Evolutionary conservation across 2,329 filamentous ascomycete species (phyloP), one percentile per base, ranked within the genome.

Genomic region (Pyrenophora teres): DNA sequence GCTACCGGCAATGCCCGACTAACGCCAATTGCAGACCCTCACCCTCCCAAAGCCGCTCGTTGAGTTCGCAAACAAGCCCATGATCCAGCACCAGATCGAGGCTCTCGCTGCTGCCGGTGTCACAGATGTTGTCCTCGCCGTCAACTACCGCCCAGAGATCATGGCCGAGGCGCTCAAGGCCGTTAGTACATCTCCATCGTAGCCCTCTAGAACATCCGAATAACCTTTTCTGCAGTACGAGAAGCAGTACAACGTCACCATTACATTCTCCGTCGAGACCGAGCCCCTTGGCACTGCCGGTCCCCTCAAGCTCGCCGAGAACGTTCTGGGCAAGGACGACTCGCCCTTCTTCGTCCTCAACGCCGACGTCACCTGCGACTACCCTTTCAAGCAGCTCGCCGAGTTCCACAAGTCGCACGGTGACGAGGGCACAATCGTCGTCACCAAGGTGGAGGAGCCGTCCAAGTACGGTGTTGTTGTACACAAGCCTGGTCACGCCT

Each of bases 391-490:
- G 74, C 83, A 96, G 67, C 85, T 97, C 44, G 89, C 89, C 55
- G 86, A 87, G 16, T 97, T 96, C 85, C 94, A 97, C 85, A 93
- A 90, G 78, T 78, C 80, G 51, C 94, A 99, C 77, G 94, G 93
- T 54, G 85, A 96, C 44, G 94, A 99, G 81, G 94, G 93, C 63
- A 99, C 93, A 63, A 99, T 99, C 70, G 89, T 96, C 40, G 93
- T 97, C 59, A 99, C 93, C 71, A 99, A 97, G 83, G 93, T 99
- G 46, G 93, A 99, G 79, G 94, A 99, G 79, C 93, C 93, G 37
- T 96, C 91, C 72, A 99, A 99, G 80, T 99, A 97, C 76, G 93
- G 93, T 85, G 93, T 99, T 65, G 87, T 99, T 50, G 94, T 99
- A 25, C 93, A 97, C 86, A 94, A 96, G 82, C 91, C 92, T 57